A percentile compares a stretch with the other conserved stretches of the same genome.
Conservation (phyloP, 805 yeast genomes). For the Lipomyces japonicus region DNA sequence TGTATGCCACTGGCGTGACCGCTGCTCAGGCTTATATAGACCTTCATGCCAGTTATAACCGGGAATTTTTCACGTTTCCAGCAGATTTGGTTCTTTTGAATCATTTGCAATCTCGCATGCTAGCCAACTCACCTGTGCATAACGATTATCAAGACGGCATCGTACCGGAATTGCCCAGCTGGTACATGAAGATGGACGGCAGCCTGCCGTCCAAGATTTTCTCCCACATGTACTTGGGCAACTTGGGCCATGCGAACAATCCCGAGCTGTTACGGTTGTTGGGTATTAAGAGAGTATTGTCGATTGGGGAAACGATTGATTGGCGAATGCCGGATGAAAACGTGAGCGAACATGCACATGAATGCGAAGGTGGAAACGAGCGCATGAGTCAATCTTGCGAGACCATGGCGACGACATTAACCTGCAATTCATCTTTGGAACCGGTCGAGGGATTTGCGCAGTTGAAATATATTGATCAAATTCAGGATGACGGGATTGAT, state of each 20-base stretch:
- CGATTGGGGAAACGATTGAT: slow-evolving; percentile 68
- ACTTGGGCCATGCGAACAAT: slow-evolving; percentile 74
- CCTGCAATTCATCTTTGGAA: neutral
- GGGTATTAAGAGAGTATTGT: slow-evolving; percentile 69
- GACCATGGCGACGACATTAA: slow-evolving; percentile 1
- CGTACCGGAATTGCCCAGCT: slow-evolving; percentile 25
- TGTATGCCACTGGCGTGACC: slow-evolving; percentile 59
- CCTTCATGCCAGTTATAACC: slow-evolving; percentile 57
- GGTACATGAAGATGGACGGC: slow-evolving; percentile 47
- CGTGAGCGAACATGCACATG: neutral
- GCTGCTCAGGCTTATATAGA: slow-evolving; percentile 63
- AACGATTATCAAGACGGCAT: slow-evolving; percentile 5
- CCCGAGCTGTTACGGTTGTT: slow-evolving; percentile 57
- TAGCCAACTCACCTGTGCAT: slow-evolving; percentile 46
- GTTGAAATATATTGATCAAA: slow-evolving; percentile 61
- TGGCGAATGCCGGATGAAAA: slow-evolving; percentile 21
- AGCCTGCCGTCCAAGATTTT: slow-evolving; percentile 79
- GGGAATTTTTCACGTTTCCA: slow-evolving; percentile 82
- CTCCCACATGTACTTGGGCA: slow-evolving; percentile 81
- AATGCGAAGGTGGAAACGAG: neutral
- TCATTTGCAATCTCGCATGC: slow-evolving; percentile 60
- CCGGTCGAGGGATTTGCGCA: slow-evolving; percentile 40
- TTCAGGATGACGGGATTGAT: slow-evolving; percentile 91
- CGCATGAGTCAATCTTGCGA: neutral
- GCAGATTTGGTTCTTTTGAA: slow-evolving; percentile 65